Evolutionary conservation across 129 eudicot genomes (phyloP).

Genomic region (Centaurea solstitialis): DNA sequence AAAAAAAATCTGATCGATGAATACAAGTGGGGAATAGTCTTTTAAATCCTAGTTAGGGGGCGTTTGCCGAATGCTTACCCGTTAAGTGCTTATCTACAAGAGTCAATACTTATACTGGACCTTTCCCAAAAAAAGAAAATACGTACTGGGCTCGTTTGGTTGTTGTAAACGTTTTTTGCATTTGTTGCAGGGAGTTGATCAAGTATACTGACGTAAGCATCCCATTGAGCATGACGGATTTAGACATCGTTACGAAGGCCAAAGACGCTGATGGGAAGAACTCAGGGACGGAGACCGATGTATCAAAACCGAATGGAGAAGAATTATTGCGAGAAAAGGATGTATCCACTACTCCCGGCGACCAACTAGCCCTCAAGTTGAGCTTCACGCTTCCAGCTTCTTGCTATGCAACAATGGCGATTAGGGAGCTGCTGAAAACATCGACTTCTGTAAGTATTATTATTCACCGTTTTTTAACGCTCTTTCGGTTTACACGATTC

Average conservation of each 20-base stretch:
- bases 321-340: slow-evolving; percentile 23
- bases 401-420: slow-evolving; percentile 97
- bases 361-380: slow-evolving; percentile 73
- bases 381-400: slow-evolving; percentile 88
- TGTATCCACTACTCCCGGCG: slow-evolving; percentile 24
- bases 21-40: not conserved
- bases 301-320: slow-evolving; percentile 19
- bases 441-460: slow-evolving; percentile 78
- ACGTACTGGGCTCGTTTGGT: not conserved
- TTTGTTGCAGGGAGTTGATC: slow-evolving; percentile 67
- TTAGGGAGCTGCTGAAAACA: slow-evolving; percentile 91
- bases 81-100: too few species aligned
- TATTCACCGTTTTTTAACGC: not conserved
- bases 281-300: too few species aligned
- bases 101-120: too few species aligned
- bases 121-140: too few species aligned
- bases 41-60: not conserved
- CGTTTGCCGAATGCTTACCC: too few species aligned
- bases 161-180: not conserved
- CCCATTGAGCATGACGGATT: slow-evolving; percentile 78
- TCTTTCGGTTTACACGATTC: not conserved
- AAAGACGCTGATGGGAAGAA: slow-evolving; percentile 32
- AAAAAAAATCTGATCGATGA: not conserved
- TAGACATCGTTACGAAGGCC: slow-evolving; percentile 53
- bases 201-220: slow-evolving; percentile 65